Conservation (phyloP, 257 asterid species). For the Salvia rosmarinus region DNA sequence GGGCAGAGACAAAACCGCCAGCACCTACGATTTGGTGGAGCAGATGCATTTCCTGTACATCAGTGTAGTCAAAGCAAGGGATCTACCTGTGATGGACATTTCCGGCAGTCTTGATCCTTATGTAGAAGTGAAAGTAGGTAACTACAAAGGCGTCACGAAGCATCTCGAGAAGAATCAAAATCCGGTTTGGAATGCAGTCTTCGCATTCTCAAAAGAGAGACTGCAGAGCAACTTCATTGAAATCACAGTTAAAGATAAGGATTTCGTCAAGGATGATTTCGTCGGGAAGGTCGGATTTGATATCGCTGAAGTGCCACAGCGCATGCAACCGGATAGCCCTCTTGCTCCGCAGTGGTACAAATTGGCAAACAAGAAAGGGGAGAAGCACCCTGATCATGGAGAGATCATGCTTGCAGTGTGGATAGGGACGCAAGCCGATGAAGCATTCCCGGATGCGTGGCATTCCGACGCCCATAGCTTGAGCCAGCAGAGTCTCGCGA, state of each 20-base stretch:
- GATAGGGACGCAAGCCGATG: slow-evolving; percentile 98
- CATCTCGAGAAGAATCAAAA: slow-evolving; percentile 81
- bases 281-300: slow-evolving; percentile 77
- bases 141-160: slow-evolving; percentile 76
- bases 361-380: slow-evolving; percentile 62
- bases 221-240: slow-evolving; percentile 76
- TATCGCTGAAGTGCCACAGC: slow-evolving; percentile 64
- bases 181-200: slow-evolving; percentile 76
- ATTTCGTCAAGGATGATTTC: slow-evolving; percentile 71
- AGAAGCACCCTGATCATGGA: slow-evolving; percentile 50
- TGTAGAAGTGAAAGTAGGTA: slow-evolving; percentile 86
- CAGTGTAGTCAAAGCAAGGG: slow-evolving; percentile 75
- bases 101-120: slow-evolving; percentile 94
- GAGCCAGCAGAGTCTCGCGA: slow-evolving; percentile 64
- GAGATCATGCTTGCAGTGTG: slow-evolving; percentile 94
- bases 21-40: slow-evolving; percentile 92
- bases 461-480: slow-evolving; percentile 80
- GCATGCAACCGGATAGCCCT: slow-evolving; percentile 95
- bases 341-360: slow-evolving; percentile 94
- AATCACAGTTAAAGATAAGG: slow-evolving; percentile 76
- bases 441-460: slow-evolving; percentile 88
- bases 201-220: slow-evolving; percentile 82
- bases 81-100: slow-evolving; percentile 83
- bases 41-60: slow-evolving; percentile 78
- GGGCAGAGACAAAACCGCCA: slow-evolving; percentile 89